Evolutionary conservation across 108 stramenopile genomes (phyloP).

Genomic region (Discostella stelligeroides): DNA sequence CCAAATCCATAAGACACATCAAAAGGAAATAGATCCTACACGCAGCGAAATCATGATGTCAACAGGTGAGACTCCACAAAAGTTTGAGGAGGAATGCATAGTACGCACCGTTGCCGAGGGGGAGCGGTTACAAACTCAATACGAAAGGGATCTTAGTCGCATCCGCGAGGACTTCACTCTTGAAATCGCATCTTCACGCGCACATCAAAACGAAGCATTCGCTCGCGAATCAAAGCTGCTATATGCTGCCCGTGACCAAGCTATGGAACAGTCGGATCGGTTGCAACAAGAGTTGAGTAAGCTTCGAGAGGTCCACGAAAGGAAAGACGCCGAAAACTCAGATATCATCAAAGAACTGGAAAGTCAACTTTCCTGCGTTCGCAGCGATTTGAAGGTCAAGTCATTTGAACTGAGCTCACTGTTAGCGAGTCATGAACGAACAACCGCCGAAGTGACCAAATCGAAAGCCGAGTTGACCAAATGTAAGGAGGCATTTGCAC

Average conservation of each 20-base stretch:
- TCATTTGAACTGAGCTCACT: conserved; percentile 34
- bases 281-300: conserved; percentile 33
- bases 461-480: conserved; percentile 21
- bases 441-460: conserved; percentile 17
- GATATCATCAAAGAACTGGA: conserved; percentile 46
- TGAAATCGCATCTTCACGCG: conserved; percentile 24
- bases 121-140: conserved; percentile 21
- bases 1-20: conserved; percentile 26
- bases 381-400: conserved; percentile 48
- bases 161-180: conserved; percentile 33
- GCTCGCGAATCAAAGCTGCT: conserved; percentile 35
- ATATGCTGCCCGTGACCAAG: conserved; percentile 39
- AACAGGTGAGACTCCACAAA: conserved; percentile 13
- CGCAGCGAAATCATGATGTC: conserved; percentile 17
- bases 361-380: conserved; percentile 38
- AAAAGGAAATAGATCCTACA: conserved; percentile 27
- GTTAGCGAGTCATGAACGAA: conserved; percentile 26
- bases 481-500: conserved; percentile 17
- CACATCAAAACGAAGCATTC: conserved; percentile 32
- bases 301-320: conserved; percentile 20
- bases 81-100: conserved; percentile 14
- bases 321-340: conserved; percentile 26
- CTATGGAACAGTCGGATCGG: conserved; percentile 27
- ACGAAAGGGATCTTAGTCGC: conserved; percentile 28
- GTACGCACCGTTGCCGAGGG: conserved; percentile 19